Percentiles rank a stretch among this genome's conserved stretches.
These are phyloP conservation scores for Coemansia sp. DNA, from an alignment of 192 early-diverging fungal genomes.

Conservation along the genomic window DNA sequence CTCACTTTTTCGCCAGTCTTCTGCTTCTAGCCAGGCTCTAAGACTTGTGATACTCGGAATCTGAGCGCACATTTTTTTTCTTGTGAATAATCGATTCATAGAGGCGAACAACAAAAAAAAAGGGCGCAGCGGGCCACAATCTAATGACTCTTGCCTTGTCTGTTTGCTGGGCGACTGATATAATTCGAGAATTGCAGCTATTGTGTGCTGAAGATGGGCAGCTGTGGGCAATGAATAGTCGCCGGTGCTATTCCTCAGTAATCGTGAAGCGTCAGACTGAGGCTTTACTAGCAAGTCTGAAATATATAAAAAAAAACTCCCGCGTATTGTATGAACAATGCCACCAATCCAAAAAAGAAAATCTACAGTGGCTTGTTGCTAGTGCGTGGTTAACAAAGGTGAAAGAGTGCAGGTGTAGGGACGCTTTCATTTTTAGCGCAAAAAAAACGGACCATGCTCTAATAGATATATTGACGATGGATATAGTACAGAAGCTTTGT, in stretches of 20 bases:
- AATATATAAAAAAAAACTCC: constrained; percentile 4
- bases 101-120: neutral
- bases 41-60: neutral
- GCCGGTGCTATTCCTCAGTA: neutral
- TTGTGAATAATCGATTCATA: neutral
- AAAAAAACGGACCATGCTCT: neutral
- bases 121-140: neutral
- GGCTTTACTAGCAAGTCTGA: neutral
- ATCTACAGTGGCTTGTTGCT: neutral
- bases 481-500: neutral
- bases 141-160: neutral
- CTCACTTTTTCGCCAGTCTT: neutral
- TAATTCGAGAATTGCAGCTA: neutral
- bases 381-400: neutral
- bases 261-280: neutral
- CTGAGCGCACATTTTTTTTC: constrained; percentile 6
- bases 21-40: neutral
- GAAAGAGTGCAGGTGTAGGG: neutral
- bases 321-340: neutral
- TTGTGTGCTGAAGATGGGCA: neutral
- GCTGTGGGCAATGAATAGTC: neutral
- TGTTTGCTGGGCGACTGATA: neutral
- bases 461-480: neutral
- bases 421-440: neutral
- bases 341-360: neutral